These are phyloP conservation scores for Phytophthora megakarya DNA, from an alignment of 352 stramenopile species.

Conservation along the genomic window DNA sequence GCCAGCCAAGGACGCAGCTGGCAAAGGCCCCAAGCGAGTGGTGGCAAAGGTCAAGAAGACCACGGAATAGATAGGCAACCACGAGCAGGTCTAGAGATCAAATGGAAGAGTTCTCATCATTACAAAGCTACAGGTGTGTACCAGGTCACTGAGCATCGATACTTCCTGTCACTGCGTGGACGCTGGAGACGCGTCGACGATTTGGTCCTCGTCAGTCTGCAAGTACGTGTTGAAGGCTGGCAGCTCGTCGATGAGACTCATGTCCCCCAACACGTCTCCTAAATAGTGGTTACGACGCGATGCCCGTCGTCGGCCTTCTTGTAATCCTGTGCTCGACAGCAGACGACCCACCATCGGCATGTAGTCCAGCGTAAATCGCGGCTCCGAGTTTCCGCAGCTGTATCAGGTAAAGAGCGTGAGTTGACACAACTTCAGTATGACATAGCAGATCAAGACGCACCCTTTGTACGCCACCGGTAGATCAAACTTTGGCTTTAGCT, in stretches of 20 bases:
- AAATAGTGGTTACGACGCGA: constrained; percentile 83
- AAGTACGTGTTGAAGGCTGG: constrained; percentile 51
- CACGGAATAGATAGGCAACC: constrained; percentile 53
- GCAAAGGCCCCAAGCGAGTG: constrained; percentile 38
- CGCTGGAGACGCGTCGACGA: constrained; percentile 52
- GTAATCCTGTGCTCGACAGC: constrained; percentile 47
- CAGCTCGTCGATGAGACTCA: constrained; percentile 67
- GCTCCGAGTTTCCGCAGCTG: constrained; percentile 42
- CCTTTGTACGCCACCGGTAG: constrained; percentile 47
- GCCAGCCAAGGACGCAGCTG: constrained; percentile 32
- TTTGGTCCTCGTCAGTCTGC: constrained; percentile 48
- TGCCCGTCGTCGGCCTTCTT: constrained; percentile 64
- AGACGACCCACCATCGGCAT: constrained; percentile 71
- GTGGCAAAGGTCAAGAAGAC: constrained; percentile 68
- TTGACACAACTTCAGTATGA: constrained; percentile 5
- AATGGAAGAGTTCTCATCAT: constrained; percentile 37
- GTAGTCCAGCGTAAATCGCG: constrained; percentile 66
- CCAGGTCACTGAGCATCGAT: constrained; percentile 4
- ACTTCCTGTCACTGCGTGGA: constrained; percentile 31
- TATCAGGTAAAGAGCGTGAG: constrained; percentile 20
- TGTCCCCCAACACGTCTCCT: constrained; percentile 71
- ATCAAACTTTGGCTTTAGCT: constrained; percentile 60
- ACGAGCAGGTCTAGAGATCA: constrained; percentile 29
- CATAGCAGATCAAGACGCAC: constrained; percentile 23
- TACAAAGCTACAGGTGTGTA: constrained; percentile 35